These are phyloP conservation scores for Drechslerella stenobrocha DNA, from an alignment of 2,329 filamentous ascomycete genomes.

Conservation along the genomic window DNA sequence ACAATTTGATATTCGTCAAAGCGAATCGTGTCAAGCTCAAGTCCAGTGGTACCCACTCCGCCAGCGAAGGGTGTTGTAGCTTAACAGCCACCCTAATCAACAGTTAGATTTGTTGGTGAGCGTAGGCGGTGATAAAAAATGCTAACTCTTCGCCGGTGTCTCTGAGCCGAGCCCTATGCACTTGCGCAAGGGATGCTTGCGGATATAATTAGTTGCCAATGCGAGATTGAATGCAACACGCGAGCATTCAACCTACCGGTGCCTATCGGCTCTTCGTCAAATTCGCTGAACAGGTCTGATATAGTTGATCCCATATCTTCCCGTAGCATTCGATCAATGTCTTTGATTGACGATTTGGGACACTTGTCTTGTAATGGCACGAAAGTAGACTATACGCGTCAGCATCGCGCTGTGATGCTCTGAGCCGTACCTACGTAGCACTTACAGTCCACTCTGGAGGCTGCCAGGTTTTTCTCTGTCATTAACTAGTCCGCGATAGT, in stretches of 20 bases:
- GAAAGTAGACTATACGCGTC: slow-evolving; percentile 65
- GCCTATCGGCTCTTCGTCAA: slow-evolving; percentile 78
- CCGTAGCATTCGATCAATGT: slow-evolving; percentile 68
- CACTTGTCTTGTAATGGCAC: slow-evolving; percentile 95
- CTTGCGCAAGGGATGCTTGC: slow-evolving; percentile 82
- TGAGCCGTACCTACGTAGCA: not conserved
- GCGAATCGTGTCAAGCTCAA: slow-evolving; percentile 83
- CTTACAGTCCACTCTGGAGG: slow-evolving; percentile 53
- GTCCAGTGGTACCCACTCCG: slow-evolving; percentile 88
- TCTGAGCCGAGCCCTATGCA: slow-evolving; percentile 82
- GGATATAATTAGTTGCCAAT: slow-evolving; percentile 18
- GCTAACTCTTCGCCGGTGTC: slow-evolving; percentile 71
- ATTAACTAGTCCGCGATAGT: not conserved
- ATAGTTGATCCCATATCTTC: slow-evolving; percentile 78
- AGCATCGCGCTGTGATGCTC: not conserved
- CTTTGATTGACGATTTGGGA: slow-evolving; percentile 60
- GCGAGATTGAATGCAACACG: not conserved
- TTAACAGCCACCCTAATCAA: slow-evolving; percentile 78
- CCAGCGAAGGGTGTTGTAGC: slow-evolving; percentile 86
- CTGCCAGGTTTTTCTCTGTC: too few relatives aligned
- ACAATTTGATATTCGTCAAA: slow-evolving; percentile 83
- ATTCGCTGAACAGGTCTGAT: slow-evolving; percentile 82
- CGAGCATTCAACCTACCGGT: slow-evolving; percentile 59
- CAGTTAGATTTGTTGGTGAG: not conserved
- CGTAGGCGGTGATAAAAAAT: not conserved